Base-by-base conservation (phyloP, 2,329 filamentous ascomycete genomes). In the Ascochyta rabiei region DNA sequence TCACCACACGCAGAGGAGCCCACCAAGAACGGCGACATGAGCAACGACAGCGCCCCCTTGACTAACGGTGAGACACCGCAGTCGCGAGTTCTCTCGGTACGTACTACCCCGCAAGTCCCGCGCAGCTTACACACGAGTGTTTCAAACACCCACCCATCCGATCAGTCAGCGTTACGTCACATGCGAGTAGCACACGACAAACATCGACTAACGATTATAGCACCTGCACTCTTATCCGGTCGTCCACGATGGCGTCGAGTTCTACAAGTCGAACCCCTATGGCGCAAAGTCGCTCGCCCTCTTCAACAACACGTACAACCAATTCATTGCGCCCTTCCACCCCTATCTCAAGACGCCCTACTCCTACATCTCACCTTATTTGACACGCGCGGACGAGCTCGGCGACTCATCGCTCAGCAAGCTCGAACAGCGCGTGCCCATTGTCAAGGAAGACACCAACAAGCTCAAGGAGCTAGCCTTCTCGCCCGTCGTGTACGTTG, bases 191-290 rank as follows among this genome's bases (percentile, higher is more conserved):
- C 31, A 41, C 39, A 40, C 18, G 15, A 30, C 38, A 19, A 44
- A 42, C 45, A 31, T 19, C 19, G 43, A 33, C 60, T 62, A 54
- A 61, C 49, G 6, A 24, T 18, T 23, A 39, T 66, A 96, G 91
- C 93, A 97, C 74, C 83, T 97, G 60, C 82, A 87, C 66, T 88
- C 88, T 63, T 96, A 96, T 78, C 93, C 93, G 35, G 77, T 96
- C 63, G 84, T 97, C 72, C 86, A 85, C 71, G 91, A 96, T 76
- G 81, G 87, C 69, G 86, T 96, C 76, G 80, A 85, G 57, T 87
- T 86, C 71, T 88, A 96, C 84, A 90, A 92, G 78, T 81, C 84
- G 71, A 91, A 93, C 79, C 88, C 90, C 45, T 88, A 90, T 72
- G 93, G 90, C 71, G 88, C 91, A 75, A 92, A 88, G 79, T 93